Evolutionary conservation across 2,329 filamentous ascomycete species (phyloP), one percentile per base, ranked within the genome.

Genomic region (Penicillium hordei): DNA sequence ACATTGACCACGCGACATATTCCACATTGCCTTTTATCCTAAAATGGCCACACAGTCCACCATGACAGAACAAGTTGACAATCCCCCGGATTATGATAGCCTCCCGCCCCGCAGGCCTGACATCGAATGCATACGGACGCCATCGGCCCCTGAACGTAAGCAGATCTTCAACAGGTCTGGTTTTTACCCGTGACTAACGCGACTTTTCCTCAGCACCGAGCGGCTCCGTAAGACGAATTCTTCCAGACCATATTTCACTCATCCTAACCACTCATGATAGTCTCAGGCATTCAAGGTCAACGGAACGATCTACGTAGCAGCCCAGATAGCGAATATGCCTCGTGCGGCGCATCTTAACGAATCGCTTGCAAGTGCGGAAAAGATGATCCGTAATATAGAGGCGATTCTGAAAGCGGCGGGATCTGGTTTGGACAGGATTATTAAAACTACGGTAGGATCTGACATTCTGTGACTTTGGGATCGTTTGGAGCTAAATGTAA

Each of bases 211-310:
- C 33, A 53, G 51, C 51, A 23, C 42, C 51, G 2, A 53, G 42
- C 34, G 33, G 33, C 51, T 53, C 51, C 3, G 51, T 53, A 48
- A 48, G 51, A 33, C 15, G 7, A 39, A 45, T 31, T 12, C 10
- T 19, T 13, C 25, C 42, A 4, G 17, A 1, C 6, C 6, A 15
- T 8, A 29, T 15, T 31, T 45, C 12, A 19, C 49, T 5, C 8
- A n/a, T 46, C 25, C 25, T 48, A 31, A 53, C 42, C 33, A 31
- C 5, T 21, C 17, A 25, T 19, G 10, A 31, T 25, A 53, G 51
- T 53, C 51, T 1, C 51, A 53, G n/a, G 51, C 51, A 36, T 53
- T 53, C 25, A 53, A 53, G 23, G 51, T 39, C 51, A 46, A 53
- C 23, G 51, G 51, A 9, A 23, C 25, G n/a, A 53, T 48, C 25